Base-by-base conservation (phyloP, 495 filamentous ascomycete species). In the Aspergillus bridgeri region DNA sequence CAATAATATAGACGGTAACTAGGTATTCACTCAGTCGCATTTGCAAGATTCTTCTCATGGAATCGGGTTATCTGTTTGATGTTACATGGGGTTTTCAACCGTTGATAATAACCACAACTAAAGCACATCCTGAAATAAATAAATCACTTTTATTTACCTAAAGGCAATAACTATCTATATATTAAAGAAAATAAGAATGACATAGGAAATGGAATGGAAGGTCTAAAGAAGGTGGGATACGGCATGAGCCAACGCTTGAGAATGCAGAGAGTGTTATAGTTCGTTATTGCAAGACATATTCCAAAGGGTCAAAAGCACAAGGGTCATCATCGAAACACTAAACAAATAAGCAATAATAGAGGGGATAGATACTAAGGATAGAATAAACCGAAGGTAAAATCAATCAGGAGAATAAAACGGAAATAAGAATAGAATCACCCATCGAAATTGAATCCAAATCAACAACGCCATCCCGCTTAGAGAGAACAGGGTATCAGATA, bases 401-500 rank as follows among this genome's bases (percentile, higher is more conserved):
- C n/a, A n/a, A n/a, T n/a, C n/a, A n/a, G n/a, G n/a, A n/a, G n/a
- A n/a, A n/a, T n/a, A n/a, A n/a, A n/a, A n/a, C n/a, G n/a, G 13
- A 38, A 38, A 29, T 29, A 29, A 9, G 33, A 13, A 13, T 2
- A 38, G 17, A 38, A 11, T 13, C 13, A 38, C 13, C 33, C 33
- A 38, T 8, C 13, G 0, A 38, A 38, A 38, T 11, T 3, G 25
- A 27, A 38, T 15, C 33, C 33, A 38, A 15, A 15, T 15, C 3
- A 38, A 51, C 53, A 65, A 65, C 63, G 63, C 63, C 60, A 58
- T 60, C 20, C 50, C 57, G 52, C 60, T 62, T 22, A 27, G 52
- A 60, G 51, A 25, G 33, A 57, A 54, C 53, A 60, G 62, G 63
- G 63, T 65, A 66, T 61, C 60, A 57, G 49, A 48, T 61, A 24